Conservation (phyloP, 352 stramenopile species). For the Phytopythium helicoides region DNA sequence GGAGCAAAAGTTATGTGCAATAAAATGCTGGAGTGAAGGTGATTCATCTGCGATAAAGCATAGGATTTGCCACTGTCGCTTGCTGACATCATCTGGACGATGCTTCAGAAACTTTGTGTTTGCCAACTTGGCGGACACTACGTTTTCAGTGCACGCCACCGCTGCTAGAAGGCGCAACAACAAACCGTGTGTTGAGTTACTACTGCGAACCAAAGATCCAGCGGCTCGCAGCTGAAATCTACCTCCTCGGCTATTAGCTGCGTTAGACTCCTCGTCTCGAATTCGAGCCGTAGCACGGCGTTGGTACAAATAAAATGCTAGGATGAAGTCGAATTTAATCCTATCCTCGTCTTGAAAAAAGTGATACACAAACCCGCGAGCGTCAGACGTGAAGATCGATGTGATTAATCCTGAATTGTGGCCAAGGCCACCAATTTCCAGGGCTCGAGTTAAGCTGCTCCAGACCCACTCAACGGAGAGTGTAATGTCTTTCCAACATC, state of each 20-base stretch:
- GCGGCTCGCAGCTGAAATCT: conserved; percentile 1
- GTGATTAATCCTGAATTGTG: neutral
- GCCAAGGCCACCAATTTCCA: conserved; percentile 10
- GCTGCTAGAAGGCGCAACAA: neutral
- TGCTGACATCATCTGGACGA: conserved; percentile 14
- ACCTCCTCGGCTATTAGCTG: too few relatives aligned
- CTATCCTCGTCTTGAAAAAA: conserved; percentile 30
- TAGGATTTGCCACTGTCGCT: conserved; percentile 18
- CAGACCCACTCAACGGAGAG: conserved; percentile 33
- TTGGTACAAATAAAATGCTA: conserved; percentile 34
- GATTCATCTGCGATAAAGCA: conserved; percentile 32
- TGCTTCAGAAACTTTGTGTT: conserved; percentile 19
- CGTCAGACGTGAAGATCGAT: conserved; percentile 9
- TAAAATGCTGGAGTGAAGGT: conserved; percentile 20
- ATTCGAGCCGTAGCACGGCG: conserved; percentile 3
- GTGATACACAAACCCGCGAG: conserved; percentile 14
- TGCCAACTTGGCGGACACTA: neutral
- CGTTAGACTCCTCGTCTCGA: neutral
- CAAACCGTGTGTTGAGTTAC: neutral
- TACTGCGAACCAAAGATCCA: neutral
- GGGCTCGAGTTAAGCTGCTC: conserved; percentile 24
- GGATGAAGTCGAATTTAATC: conserved; percentile 34
- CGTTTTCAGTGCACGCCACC: neutral
- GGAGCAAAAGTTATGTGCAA: conserved; percentile 1
- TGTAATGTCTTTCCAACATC: neutral